Evolutionary conservation across 2,329 filamentous ascomycete genomes (phyloP).

Genomic region (Byssothecium circinans): DNA sequence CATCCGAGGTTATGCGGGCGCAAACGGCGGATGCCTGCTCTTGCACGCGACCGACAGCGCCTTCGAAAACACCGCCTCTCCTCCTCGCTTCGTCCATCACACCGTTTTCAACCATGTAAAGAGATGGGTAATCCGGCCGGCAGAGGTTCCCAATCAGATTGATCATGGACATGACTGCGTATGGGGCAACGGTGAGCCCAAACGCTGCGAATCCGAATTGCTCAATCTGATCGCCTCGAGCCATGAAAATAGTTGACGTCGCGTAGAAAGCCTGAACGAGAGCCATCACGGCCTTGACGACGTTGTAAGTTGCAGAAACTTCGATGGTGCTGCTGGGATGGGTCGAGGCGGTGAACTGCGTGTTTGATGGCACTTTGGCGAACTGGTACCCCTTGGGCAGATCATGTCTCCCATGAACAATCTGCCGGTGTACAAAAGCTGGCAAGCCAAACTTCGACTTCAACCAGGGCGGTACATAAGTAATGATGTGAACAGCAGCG

Average conservation of each 20-base stretch:
- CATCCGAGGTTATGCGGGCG: not conserved
- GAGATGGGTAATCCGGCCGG: conserved; percentile 30
- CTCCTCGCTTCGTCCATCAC: conserved; percentile 34
- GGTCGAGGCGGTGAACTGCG: conserved; percentile 15
- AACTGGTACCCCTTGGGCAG: conserved; percentile 20
- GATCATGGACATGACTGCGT: conserved; percentile 42
- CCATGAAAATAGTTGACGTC: conserved; percentile 28
- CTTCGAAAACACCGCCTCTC: conserved; percentile 26
- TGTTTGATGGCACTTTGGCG: conserved; percentile 17
- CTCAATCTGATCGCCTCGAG: conserved; percentile 32
- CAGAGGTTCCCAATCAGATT: conserved; percentile 34
- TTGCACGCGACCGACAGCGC: conserved; percentile 19
- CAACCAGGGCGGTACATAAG: conserved; percentile 17
- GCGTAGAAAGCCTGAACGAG: conserved; percentile 34
- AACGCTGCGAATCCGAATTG: conserved; percentile 42
- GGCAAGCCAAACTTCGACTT: conserved; percentile 18
- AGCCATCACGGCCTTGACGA: conserved; percentile 26
- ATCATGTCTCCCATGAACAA: conserved; percentile 20
- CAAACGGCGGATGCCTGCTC: conserved; percentile 8
- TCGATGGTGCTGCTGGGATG: conserved; percentile 8
- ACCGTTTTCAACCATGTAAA: conserved; percentile 31
- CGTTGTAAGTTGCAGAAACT: conserved; percentile 24
- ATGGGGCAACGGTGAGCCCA: conserved; percentile 41
- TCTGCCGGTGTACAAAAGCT: conserved; percentile 17
- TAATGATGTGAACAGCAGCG: conserved; percentile 10